Base-by-base conservation (phyloP, 495 filamentous ascomycete genomes). In the Daldinia vernicosa region DNA sequence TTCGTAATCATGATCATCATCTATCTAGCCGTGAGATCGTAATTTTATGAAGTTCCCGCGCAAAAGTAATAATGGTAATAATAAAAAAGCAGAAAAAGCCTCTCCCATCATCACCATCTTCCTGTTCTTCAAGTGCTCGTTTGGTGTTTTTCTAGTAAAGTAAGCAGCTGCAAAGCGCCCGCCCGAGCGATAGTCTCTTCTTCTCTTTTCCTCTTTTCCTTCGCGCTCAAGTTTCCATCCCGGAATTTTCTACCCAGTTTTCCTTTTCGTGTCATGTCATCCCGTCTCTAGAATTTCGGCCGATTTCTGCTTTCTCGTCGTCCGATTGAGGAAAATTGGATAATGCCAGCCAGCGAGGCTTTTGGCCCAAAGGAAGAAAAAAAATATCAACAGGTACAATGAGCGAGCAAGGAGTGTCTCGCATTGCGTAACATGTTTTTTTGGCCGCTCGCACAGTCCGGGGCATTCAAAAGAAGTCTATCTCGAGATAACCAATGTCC, bases 11-110 rank as follows among this genome's bases (percentile, higher is more conserved):
- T 70, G 45, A 30, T 70, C 69, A 52, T 69, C 69, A 70, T 71
- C 66, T 70, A 69, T 73, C 70, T 73, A 68, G 66, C 61, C 70
- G 53, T 73, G 58, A 73, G 70, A 69, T 73, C 70, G 63, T 73
- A 71, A 69, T 74, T 68, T 64, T 69, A 65, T 62, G 33, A 52
- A 56, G n/a, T 54, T 62, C 57, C 66, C 28, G 51, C 56, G 51
- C 27, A 63, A 72, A 26, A 24, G 30, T 11, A 33, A 12, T 12
- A 66, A 45, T 32, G 24, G 2, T 43, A 60, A 27, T 22, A 12
- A 26, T 6, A 61, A 33, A 24, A 57, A 60, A 66, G 58, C 50
- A 63, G n/a, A 40, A 57, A 30, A 26, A 51, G 14, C 54, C 54
- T 28, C 56, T 61, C 57, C 54, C 55, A 43, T 61, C 64, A 27